These are phyloP conservation scores for Ascochyta clinopodiicola DNA, from an alignment of 2,329 filamentous ascomycete genomes.

Conservation along the genomic window DNA sequence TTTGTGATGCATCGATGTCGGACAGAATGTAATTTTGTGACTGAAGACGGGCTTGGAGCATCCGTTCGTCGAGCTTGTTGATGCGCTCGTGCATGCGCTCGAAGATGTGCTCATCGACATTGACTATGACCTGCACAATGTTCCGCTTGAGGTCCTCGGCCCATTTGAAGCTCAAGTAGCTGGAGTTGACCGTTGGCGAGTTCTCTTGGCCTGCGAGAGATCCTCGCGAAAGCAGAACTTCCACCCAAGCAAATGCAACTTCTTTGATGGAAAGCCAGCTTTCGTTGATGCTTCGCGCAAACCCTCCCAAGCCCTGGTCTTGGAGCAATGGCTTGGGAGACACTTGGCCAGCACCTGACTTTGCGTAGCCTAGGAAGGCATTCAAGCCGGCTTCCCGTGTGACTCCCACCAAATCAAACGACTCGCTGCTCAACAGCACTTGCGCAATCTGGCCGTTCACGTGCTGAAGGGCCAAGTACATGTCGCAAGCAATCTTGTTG, in stretches of 20 bases:
- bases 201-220: slow-evolving; percentile 26
- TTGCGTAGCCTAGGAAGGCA: slow-evolving; percentile 64
- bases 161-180: slow-evolving; percentile 63
- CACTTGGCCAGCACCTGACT: slow-evolving; percentile 51
- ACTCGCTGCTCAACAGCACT: slow-evolving; percentile 57
- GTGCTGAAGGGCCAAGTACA: slow-evolving; percentile 48
- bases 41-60: slow-evolving; percentile 31
- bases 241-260: slow-evolving; percentile 62
- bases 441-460: slow-evolving; percentile 52
- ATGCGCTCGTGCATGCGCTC: slow-evolving; percentile 48
- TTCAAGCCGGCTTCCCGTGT: slow-evolving; percentile 60
- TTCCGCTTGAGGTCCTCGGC: slow-evolving; percentile 61
- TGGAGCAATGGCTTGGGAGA: slow-evolving; percentile 49
- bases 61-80: slow-evolving; percentile 30
- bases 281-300: slow-evolving; percentile 56
- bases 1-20: slow-evolving; percentile 44
- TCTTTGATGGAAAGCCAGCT: slow-evolving; percentile 58
- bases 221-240: slow-evolving; percentile 56
- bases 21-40: slow-evolving; percentile 30
- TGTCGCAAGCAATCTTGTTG: slow-evolving; percentile 51
- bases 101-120: slow-evolving; percentile 62
- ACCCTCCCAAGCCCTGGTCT: slow-evolving; percentile 48
- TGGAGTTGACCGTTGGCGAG: slow-evolving; percentile 30
- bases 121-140: slow-evolving; percentile 60
- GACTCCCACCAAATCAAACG: slow-evolving; percentile 56